Percentiles rank a stretch among this genome's conserved stretches.
Evolutionary conservation across 2,329 filamentous ascomycete genomes (phyloP).

Genomic region (Colletotrichum filicis): DNA sequence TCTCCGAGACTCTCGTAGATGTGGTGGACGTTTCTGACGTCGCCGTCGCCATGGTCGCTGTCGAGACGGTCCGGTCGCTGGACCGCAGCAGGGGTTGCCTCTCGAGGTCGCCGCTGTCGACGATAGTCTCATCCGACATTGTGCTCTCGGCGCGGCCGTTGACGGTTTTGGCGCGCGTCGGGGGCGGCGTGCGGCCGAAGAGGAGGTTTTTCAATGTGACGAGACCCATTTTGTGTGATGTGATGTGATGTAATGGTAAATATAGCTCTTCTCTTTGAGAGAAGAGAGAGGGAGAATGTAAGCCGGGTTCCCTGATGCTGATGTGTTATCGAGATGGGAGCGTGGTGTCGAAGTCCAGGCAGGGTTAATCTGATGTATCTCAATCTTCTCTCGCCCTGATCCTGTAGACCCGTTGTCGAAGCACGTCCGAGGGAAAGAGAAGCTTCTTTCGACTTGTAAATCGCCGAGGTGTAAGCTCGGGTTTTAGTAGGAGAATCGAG

Average conservation of each 20-base stretch:
- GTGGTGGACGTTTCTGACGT: slow-evolving; percentile 16
- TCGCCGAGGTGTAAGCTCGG: not conserved
- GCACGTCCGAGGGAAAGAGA: not conserved
- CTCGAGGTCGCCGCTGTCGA: slow-evolving; percentile 35
- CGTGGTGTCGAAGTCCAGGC: not conserved
- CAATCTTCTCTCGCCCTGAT: not conserved
- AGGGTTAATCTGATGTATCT: not conserved
- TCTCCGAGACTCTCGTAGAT: slow-evolving; percentile 14
- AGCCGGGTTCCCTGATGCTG: not conserved
- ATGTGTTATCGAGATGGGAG: not conserved
- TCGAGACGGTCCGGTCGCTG: slow-evolving; percentile 10
- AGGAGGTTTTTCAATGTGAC: slow-evolving; percentile 36
- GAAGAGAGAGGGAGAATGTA: no score
- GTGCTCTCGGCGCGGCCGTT: slow-evolving; percentile 27
- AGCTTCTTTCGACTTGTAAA: not conserved
- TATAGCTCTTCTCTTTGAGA: not conserved
- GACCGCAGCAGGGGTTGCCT: slow-evolving; percentile 33
- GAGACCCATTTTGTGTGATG: slow-evolving; percentile 31
- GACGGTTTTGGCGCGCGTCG: slow-evolving; percentile 2
- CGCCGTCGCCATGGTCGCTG: slow-evolving; percentile 18
- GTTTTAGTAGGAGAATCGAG: not conserved
- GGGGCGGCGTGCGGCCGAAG: slow-evolving; percentile 29
- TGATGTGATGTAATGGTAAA: not conserved
- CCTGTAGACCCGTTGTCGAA: not conserved
- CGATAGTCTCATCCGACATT: slow-evolving; percentile 35